These are phyloP conservation scores for Diatrype stigma DNA, from an alignment of 2,329 filamentous ascomycete species.

Conservation along the genomic window DNA sequence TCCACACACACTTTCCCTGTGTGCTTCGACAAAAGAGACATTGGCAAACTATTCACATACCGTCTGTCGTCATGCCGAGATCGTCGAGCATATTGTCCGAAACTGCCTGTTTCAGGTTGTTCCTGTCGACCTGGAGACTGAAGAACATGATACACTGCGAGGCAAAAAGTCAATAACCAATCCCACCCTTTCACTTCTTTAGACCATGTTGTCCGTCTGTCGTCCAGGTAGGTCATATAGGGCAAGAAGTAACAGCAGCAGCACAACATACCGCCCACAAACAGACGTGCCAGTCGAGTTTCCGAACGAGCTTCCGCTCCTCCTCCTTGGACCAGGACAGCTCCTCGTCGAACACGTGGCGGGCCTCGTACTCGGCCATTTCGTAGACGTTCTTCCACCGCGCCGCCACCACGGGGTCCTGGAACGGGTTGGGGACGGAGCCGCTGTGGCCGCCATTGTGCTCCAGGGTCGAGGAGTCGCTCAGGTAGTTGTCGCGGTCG, in stretches of 20 bases:
- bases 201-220: not conserved
- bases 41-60: constrained; percentile 18
- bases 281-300: constrained; percentile 35
- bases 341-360: constrained; percentile 50
- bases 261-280: constrained; percentile 32
- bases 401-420: constrained; percentile 22
- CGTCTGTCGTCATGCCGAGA: constrained; percentile 37
- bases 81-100: constrained; percentile 42
- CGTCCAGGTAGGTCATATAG: too few species aligned
- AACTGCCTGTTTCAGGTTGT: constrained; percentile 41
- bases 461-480: not conserved
- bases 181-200: not conserved
- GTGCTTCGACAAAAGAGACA: not conserved
- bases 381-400: constrained; percentile 33
- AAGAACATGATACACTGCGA: constrained; percentile 42
- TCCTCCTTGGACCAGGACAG: constrained; percentile 50
- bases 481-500: not conserved
- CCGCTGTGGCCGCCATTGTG: not conserved
- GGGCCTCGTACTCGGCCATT: constrained; percentile 44
- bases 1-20: not conserved
- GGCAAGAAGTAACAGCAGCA: too few species aligned
- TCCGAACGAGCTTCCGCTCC: constrained; percentile 49
- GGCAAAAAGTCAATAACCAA: not conserved
- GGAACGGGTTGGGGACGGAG: constrained; percentile 31
- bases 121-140: constrained; percentile 43